Evolutionary conservation across 1,284 basidiomycete genomes (phyloP), one percentile per base, ranked within the genome.

Genomic region (Ustilago trichophora): DNA sequence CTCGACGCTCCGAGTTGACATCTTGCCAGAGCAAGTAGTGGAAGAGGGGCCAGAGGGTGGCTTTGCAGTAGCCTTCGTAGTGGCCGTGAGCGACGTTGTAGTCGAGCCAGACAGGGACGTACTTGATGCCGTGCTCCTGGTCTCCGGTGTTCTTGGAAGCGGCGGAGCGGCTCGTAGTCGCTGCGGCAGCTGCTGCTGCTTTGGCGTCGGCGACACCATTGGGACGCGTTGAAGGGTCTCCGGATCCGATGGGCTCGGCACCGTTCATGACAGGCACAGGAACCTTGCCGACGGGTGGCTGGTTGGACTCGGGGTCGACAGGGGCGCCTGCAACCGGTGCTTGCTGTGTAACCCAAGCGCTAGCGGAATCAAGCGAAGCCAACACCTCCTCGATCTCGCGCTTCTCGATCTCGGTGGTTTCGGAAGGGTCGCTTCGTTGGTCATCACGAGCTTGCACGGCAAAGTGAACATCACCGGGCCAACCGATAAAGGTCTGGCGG

Each of bases 21-120:
- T 96, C 94, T 82, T 96, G 92, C 93, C 93, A 97, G 52, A 97
- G 89, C 55, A 98, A 87, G 82, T 98, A 98, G 84, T 98, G 96
- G 87, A 98, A 96, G 24, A 98, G 85, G 0, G 95, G 96, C 95
- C 95, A 99, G 45, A 99, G 88, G 31, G 90, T 96, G 75, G 91
- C 89, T 83, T 99, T 99, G 87, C 94, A 98, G 83, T 97, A 98
- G 0, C 93, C 94, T 75, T 84, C 82, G 71, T 97, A 97, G 82
- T 96, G 93, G 0, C 90, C 91, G 80, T 93, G 92, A 22, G 91
- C 92, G 34, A 92, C 87, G 81, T 89, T 89, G 79, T 93, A 91
- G 68, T 93, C 91, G 22, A 96, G 85, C 90, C 93, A 96, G 16
- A 97, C 91, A 11, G 94, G 93, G 13, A 93, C 87, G 76, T 93